Base-by-base conservation (phyloP, 495 filamentous ascomycete genomes). In the Penicillium longicatenatum region DNA sequence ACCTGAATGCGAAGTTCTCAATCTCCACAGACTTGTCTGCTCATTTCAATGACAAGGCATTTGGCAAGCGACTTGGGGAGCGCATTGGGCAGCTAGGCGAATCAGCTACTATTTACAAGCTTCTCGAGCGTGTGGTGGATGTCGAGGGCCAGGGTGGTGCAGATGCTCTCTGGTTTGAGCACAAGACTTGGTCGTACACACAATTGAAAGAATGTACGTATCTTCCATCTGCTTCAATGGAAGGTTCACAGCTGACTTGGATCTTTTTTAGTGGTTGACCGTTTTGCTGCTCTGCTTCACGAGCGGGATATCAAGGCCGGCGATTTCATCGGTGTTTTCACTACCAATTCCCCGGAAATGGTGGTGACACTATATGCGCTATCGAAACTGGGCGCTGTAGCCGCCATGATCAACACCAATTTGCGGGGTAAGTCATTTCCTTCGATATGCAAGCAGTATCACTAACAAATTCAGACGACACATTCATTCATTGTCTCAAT, bases 331-430 rank as follows among this genome's bases (percentile, higher is more conserved):
- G 76, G 67, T 10, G 74, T 82, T 1, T 83, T 78, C 56, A 79
- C 70, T 11, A 77, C 74, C 19, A 98, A 98, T 66, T 89, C 84
- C n/a, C 88, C 90, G 9, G 81, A 86, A 31, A 93, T 96, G 70
- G 70, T 97, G 3, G 89, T 95, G 65, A 52, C 90, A 3, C 85
- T 88, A 71, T 85, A 94, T 47, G 94, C 88, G 0, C 69, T 97
- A 29, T 95, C 92, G 80, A 85, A 87, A 14, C 78, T 97, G 26
- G 94, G 94, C 2, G 92, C 89, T 1, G 85, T 84, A 33, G 89
- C 92, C 19, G 93, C 93, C 3, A 89, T 96, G 63, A 86, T 98
- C 66, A 98, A 98, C 69, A 95, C 91, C 64, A 97, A 96, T 61
- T 72, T 98, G 21, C 82, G 82, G 14, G 89, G 87, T 57, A 82